Percentiles rank a stretch among this genome's conserved stretches.
These are phyloP conservation scores for Fraxinus ornus DNA, from an alignment of 305 asterid genomes.

Conservation along the genomic window DNA sequence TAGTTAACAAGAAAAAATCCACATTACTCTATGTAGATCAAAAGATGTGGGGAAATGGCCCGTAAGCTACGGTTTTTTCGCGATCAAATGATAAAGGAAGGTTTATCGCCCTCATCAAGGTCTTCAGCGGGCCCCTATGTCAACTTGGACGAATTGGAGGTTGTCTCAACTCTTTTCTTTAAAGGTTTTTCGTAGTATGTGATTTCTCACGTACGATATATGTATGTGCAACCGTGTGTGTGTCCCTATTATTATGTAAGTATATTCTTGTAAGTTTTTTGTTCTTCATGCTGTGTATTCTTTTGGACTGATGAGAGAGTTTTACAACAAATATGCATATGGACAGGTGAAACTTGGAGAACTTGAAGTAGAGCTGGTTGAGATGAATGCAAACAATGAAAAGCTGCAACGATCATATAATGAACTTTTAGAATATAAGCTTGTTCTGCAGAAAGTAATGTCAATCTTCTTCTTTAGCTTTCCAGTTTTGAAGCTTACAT, in stretches of 20 bases:
- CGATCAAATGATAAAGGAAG: constrained; percentile 55
- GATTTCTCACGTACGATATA: not conserved
- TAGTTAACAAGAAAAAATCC: not conserved
- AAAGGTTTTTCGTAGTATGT: constrained; percentile 3
- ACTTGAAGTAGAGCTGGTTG: constrained; percentile 54
- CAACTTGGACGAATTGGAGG: constrained; percentile 63
- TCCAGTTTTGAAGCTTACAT: not conserved
- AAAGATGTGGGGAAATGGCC: constrained; percentile 63
- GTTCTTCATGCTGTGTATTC: not conserved
- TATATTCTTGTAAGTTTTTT: not conserved
- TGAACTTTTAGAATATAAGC: constrained; percentile 58
- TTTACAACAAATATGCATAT: not conserved
- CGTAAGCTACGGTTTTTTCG: constrained; percentile 51
- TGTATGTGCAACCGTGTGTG: not conserved
- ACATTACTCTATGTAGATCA: constrained; percentile 36
- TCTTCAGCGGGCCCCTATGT: constrained; percentile 23
- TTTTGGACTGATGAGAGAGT: not conserved
- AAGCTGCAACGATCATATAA: constrained; percentile 48
- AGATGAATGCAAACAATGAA: constrained; percentile 55
- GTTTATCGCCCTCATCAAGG: constrained; percentile 41
- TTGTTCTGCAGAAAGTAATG: constrained; percentile 55
- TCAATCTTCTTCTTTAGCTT: not conserved
- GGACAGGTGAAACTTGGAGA: constrained; percentile 54
- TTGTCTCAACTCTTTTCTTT: constrained; percentile 16
- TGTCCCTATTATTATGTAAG: not conserved